Conservation (phyloP, 2,329 filamentous ascomycete species). For the Penicillium thymicola region DNA sequence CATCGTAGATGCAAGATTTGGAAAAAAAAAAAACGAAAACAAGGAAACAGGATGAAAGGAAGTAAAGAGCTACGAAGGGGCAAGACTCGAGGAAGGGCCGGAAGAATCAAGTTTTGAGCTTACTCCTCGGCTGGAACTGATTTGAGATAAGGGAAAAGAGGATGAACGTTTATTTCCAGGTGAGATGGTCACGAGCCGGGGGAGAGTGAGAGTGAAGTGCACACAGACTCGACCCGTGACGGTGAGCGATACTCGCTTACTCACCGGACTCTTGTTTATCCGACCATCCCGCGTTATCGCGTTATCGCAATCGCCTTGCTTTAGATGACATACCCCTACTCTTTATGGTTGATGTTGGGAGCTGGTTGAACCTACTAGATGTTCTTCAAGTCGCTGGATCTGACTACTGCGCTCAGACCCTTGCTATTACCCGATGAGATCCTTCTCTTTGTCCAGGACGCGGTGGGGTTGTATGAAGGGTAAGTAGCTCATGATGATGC, state of each 20-base stretch:
- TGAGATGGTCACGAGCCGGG: not conserved
- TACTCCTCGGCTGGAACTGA: slow-evolving; percentile 4
- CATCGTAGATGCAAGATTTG: slow-evolving; percentile 30
- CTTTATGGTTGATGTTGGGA: slow-evolving; percentile 9
- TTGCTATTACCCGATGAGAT: slow-evolving; percentile 90
- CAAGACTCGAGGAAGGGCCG: not conserved
- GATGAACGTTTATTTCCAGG: not conserved
- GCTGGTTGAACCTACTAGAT: slow-evolving; percentile 62
- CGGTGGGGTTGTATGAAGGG: slow-evolving; percentile 96
- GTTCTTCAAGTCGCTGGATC: slow-evolving; percentile 93
- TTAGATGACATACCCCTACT: not conserved
- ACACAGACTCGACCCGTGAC: slow-evolving; percentile 4
- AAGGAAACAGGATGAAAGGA: slow-evolving; percentile 13
- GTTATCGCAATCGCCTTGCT: slow-evolving; percentile 14
- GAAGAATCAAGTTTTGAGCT: not conserved
- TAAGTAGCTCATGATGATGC: slow-evolving; percentile 48
- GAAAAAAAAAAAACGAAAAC: not conserved
- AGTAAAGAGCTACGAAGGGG: slow-evolving; percentile 16
- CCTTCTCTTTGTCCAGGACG: slow-evolving; percentile 93
- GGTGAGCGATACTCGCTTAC: slow-evolving; percentile 9
- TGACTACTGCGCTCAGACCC: slow-evolving; percentile 93
- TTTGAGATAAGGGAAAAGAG: not conserved
- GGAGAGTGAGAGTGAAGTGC: not conserved
- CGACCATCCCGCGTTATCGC: slow-evolving; percentile 6
- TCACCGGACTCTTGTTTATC: slow-evolving; percentile 8